Conservation (phyloP, 75 land plant genomes). For the Picea glauca region DNA sequence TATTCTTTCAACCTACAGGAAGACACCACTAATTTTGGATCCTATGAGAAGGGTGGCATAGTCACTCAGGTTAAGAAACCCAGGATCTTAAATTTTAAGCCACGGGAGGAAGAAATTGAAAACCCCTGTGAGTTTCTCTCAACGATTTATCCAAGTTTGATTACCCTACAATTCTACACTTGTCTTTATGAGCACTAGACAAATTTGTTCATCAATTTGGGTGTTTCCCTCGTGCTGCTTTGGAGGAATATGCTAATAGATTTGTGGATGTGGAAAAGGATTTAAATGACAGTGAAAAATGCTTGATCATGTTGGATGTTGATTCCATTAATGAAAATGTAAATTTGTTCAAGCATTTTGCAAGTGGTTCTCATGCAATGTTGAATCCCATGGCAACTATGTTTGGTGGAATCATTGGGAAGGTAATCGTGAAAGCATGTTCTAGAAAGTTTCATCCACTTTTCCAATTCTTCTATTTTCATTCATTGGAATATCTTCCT, state of each 20-base stretch:
- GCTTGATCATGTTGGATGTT: constrained; percentile 34
- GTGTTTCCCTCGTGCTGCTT: constrained; percentile 68
- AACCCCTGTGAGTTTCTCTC: constrained; percentile 85
- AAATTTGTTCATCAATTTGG: constrained; percentile 39
- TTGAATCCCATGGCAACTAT: constrained; percentile 96
- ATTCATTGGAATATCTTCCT: constrained; percentile 90
- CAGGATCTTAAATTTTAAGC: constrained; percentile 71
- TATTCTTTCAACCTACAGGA: too few species aligned
- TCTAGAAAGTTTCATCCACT: constrained; percentile 91
- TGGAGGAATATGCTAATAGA: constrained; percentile 54
- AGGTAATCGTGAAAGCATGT: constrained; percentile 90
- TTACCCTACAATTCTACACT: constrained; percentile 79
- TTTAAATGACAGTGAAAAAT: constrained; percentile 48
- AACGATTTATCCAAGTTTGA: constrained; percentile 91
- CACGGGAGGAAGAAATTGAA: constrained; percentile 55
- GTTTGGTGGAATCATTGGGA: constrained; percentile 95
- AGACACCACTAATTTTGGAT: too few species aligned
- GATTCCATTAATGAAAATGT: constrained; percentile 25
- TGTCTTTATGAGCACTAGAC: constrained; percentile 92
- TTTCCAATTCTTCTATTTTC: constrained; percentile 65
- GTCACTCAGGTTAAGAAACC: constrained; percentile 94
- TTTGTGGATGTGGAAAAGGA: constrained; percentile 30
- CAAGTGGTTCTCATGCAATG: constrained; percentile 79
- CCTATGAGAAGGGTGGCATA: constrained; percentile 2
- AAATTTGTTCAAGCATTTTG: constrained; percentile 51